Conservation (phyloP, 352 stramenopile genomes). For the Albugo candida region DNA sequence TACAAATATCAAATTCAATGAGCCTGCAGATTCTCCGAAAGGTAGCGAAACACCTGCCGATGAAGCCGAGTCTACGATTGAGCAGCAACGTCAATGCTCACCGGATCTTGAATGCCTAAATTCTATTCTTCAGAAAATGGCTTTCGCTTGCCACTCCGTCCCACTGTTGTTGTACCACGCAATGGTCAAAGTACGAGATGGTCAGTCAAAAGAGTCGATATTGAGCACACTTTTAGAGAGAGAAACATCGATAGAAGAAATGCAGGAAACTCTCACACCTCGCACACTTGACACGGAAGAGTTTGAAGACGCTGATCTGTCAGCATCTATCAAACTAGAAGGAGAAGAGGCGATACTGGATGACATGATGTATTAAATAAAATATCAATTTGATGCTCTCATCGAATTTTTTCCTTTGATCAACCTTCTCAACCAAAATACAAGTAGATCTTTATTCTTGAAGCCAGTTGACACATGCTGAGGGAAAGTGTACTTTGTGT, state of each 20-base stretch:
- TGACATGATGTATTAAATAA: conserved; percentile 69
- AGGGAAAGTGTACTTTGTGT: conserved; percentile 11
- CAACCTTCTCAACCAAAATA: conserved; percentile 31
- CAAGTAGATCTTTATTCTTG: conserved; percentile 54
- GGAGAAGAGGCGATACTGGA: conserved; percentile 67
- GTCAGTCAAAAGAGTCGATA: too few species aligned
- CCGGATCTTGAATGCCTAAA: background rate
- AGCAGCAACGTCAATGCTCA: conserved; percentile 19
- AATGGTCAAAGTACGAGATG: too few species aligned
- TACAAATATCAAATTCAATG: conserved; percentile 30
- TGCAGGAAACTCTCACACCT: too few species aligned
- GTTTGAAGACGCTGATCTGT: conserved; percentile 30
- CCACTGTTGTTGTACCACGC: conserved; percentile 40
- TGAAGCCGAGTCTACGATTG: conserved; percentile 13
- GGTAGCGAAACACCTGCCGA: conserved; percentile 10
- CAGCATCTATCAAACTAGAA: conserved; percentile 64
- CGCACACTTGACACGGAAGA: conserved; percentile 6
- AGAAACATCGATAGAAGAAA: too few species aligned
- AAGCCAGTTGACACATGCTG: conserved; percentile 19
- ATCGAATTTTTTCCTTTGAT: too few species aligned
- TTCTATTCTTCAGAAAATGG: background rate
- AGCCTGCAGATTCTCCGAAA: conserved; percentile 9
- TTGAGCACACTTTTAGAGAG: too few species aligned
- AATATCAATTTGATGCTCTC: background rate
- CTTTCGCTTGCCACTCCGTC: conserved; percentile 38